A percentile compares a stretch with the other conserved stretches of the same genome.
Conservation (phyloP, 1,284 basidiomycete genomes). For the Rhodotorula sp. region DNA sequence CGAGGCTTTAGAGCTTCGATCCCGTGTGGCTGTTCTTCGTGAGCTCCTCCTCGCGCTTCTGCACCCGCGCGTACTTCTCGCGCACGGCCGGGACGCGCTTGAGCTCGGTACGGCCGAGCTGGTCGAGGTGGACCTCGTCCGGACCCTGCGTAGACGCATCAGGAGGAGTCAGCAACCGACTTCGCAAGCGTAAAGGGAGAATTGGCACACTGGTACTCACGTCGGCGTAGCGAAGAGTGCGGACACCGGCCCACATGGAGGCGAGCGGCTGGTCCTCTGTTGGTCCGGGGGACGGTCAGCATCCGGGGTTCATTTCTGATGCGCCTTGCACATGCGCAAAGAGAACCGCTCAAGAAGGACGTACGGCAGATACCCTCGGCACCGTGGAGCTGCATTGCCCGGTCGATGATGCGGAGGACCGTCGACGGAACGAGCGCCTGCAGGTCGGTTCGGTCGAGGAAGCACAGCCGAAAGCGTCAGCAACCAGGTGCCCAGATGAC, state of each 20-base stretch:
- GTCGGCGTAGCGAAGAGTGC: conserved; percentile 87
- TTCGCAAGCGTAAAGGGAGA: too few relatives aligned
- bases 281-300: not conserved
- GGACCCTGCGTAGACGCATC: conserved; percentile 2
- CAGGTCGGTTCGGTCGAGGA: too few relatives aligned
- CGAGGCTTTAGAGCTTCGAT: not conserved
- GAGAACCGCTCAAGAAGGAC: not conserved
- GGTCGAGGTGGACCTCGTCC: conserved; percentile 32
- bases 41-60: conserved; percentile 8
- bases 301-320: not conserved
- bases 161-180: not conserved
- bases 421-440: conserved; percentile 88
- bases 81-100: conserved; percentile 20
- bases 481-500: too few relatives aligned
- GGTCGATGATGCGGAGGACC: conserved; percentile 83
- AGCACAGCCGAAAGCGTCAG: not conserved
- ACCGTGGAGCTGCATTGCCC: conserved; percentile 90
- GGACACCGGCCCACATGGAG: conserved; percentile 69
- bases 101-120: conserved; percentile 31
- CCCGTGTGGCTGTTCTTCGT: conserved; percentile 8
- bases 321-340: too few relatives aligned
- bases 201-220: conserved; percentile 46
- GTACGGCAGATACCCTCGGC: conserved; percentile 81
- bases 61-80: conserved; percentile 14
- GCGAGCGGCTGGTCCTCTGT: conserved; percentile 77